Percentiles rank a stretch among this genome's conserved stretches.
Evolutionary conservation across 73 alveolate species (phyloP).

Genomic region (Strombidium stylifer): DNA sequence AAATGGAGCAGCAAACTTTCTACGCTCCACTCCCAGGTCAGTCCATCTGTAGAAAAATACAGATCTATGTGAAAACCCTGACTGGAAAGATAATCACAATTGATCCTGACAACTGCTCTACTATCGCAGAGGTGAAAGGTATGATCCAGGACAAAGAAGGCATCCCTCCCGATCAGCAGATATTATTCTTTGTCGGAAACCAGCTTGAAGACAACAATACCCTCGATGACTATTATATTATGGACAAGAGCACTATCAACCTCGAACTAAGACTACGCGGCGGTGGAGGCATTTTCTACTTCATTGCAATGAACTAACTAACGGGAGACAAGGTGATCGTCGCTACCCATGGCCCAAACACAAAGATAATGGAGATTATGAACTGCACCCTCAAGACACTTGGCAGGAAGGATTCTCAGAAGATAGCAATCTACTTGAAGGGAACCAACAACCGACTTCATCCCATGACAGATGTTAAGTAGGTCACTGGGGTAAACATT

Average conservation of each 20-base stretch:
- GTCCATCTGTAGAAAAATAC: slow-evolving; percentile 13
- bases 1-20: too few relatives aligned
- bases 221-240: slow-evolving; percentile 58
- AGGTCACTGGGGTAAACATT: too few relatives aligned
- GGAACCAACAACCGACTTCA: too few relatives aligned
- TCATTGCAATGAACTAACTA: too few relatives aligned
- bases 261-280: slow-evolving; percentile 44
- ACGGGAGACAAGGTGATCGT: too few relatives aligned
- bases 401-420: too few relatives aligned
- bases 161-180: slow-evolving; percentile 66
- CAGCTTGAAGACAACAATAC: slow-evolving; percentile 56
- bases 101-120: neutral
- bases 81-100: slow-evolving; percentile 38
- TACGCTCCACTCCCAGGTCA: too few relatives aligned
- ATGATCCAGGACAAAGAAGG: slow-evolving; percentile 40
- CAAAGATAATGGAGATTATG: too few relatives aligned
- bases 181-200: slow-evolving; percentile 63
- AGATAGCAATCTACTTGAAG: too few relatives aligned
- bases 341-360: too few relatives aligned
- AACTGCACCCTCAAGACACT: too few relatives aligned
- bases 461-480: too few relatives aligned
- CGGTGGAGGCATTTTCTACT: neutral
- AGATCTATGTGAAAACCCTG: slow-evolving; percentile 52
- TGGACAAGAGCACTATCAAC: slow-evolving; percentile 44
- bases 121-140: slow-evolving; percentile 33